phyloP scores from a whole-genome alignment of 225 moss, liverwort and hornwort species.

The Thuidium tamariscinum region DNA sequence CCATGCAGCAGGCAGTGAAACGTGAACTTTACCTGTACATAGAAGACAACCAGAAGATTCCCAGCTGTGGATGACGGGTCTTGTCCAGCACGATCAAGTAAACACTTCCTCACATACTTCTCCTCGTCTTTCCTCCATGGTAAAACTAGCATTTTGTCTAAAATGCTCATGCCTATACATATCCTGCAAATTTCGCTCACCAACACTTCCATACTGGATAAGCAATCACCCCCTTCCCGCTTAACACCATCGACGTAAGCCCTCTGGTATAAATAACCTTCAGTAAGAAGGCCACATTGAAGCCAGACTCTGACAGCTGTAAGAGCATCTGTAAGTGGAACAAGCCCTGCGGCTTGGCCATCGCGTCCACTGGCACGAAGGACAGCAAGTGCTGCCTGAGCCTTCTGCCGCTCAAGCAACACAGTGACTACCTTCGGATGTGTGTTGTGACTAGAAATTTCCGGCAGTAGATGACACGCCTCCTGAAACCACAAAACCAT shows the following conservation, averaged over 20 bases:
- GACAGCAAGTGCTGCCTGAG: conserved; percentile 36
- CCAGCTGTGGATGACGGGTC: conserved; percentile 77
- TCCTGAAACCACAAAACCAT: conserved; percentile 29
- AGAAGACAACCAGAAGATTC: conserved; percentile 72
- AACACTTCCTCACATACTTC: conserved; percentile 58
- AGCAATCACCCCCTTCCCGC: conserved; percentile 62
- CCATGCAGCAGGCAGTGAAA: background rate
- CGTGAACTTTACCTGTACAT: conserved; percentile 53
- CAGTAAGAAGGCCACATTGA: conserved; percentile 68
- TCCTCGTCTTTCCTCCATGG: conserved; percentile 95
- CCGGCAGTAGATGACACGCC: conserved; percentile 71
- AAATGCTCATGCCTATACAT: conserved; percentile 29
- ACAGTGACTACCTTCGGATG: conserved; percentile 89
- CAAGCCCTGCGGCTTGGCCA: conserved; percentile 36
- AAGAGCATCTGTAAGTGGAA: conserved; percentile 76
- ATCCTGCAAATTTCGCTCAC: conserved; percentile 84
- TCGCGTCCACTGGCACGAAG: conserved; percentile 83
- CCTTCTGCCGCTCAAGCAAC: conserved; percentile 34
- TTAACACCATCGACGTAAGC: conserved; percentile 67
- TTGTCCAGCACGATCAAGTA: conserved; percentile 70
- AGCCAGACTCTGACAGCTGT: conserved; percentile 82
- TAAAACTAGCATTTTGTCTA: conserved; percentile 72
- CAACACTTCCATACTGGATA: conserved; percentile 51
- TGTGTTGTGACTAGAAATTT: conserved; percentile 64
- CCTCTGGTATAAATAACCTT: conserved; percentile 81